Percentiles rank a stretch among this genome's conserved stretches.
Conservation (phyloP, 345 rosid genomes). For the Eucalyptus tenuipes region DNA sequence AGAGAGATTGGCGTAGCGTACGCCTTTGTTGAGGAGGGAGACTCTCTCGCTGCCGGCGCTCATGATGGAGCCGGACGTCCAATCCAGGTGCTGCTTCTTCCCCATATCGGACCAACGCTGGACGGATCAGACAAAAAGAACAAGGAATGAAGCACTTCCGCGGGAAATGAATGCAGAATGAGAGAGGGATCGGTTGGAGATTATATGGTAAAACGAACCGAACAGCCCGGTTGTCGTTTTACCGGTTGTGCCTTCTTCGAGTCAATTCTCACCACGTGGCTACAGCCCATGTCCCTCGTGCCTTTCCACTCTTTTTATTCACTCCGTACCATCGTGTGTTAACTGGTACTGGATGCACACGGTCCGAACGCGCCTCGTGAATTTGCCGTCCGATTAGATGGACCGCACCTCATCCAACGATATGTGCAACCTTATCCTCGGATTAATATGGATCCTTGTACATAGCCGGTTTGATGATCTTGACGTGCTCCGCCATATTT, state of each 20-base stretch:
- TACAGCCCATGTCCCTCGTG: neutral
- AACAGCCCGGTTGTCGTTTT: neutral
- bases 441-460: neutral
- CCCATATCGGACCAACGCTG: slow-evolving; percentile 24
- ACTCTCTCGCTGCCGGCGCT: slow-evolving; percentile 38
- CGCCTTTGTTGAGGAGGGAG: slow-evolving; percentile 51
- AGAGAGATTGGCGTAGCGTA: neutral
- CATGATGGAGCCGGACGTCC: slow-evolving; percentile 36
- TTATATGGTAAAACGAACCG: neutral
- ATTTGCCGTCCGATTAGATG: neutral
- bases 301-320: neutral
- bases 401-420: neutral
- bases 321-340: neutral
- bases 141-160: neutral
- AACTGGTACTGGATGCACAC: neutral
- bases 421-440: neutral
- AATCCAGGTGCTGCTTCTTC: slow-evolving; percentile 40
- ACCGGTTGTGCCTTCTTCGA: neutral
- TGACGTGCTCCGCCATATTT: neutral
- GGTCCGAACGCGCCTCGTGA: neutral
- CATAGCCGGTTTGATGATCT: neutral
- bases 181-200: neutral
- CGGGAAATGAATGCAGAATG: neutral
- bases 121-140: neutral
- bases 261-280: neutral